phyloP scores from a whole-genome alignment of 225 moss, liverwort and hornwort species.

The Ulota crispa region DNA sequence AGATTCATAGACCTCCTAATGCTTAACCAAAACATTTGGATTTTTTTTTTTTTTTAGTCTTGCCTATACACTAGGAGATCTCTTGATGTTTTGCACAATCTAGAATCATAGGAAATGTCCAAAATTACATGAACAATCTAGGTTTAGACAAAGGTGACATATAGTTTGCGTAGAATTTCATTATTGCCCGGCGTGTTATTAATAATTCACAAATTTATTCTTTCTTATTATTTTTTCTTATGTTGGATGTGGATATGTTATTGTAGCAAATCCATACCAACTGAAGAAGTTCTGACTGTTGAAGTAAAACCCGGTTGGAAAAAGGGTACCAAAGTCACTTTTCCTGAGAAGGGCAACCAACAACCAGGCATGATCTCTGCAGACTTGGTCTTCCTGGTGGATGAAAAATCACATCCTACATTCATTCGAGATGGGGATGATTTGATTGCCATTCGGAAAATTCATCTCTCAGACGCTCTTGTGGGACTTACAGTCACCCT shows the following conservation, averaged over 20 bases:
- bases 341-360: constrained; percentile 86
- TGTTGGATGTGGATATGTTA: neutral
- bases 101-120: no score
- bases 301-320: constrained; percentile 96
- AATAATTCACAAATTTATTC: neutral
- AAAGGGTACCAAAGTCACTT: constrained; percentile 84
- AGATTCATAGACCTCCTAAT: no score
- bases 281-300: constrained; percentile 75
- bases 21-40: no score
- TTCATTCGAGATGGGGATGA: constrained; percentile 81
- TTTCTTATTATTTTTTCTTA: no score
- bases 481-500: constrained; percentile 65
- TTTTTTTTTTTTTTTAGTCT: no score
- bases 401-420: constrained; percentile 68
- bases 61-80: no score
- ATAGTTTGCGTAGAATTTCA: no score
- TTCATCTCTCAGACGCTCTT: constrained; percentile 64
- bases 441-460: constrained; percentile 59
- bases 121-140: no score
- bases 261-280: constrained; percentile 48
- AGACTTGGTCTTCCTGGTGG: constrained; percentile 80
- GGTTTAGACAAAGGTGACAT: no score
- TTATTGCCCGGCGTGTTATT: no score
- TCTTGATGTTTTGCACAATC: no score
- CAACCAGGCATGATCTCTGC: constrained; percentile 70